phyloP scores from a whole-genome alignment of 2,329 filamentous ascomycete species.

The Phialemonium atrogriseum region DNA sequence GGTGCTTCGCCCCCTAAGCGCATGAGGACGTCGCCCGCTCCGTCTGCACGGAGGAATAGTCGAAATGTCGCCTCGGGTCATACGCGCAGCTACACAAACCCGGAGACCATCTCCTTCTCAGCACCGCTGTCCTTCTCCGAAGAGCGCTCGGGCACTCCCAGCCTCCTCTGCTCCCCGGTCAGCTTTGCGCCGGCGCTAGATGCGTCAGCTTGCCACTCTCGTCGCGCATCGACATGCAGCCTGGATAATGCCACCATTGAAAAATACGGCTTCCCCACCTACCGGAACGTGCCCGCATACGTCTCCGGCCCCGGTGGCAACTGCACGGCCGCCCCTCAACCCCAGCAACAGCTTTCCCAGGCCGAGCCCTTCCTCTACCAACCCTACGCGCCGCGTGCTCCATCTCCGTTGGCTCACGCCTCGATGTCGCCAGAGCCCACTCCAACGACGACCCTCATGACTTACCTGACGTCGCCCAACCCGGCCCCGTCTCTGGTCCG shows the following conservation, averaged over 20 bases:
- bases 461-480: constrained; percentile 71
- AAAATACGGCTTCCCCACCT: constrained; percentile 76
- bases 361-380: constrained; percentile 39
- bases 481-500: constrained; percentile 76
- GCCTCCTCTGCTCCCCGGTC: constrained; percentile 60
- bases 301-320: constrained; percentile 16
- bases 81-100: constrained; percentile 52
- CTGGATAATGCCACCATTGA: constrained; percentile 58
- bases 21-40: constrained; percentile 42
- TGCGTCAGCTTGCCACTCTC: constrained; percentile 32
- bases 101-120: constrained; percentile 42
- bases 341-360: constrained; percentile 18
- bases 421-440: constrained; percentile 24
- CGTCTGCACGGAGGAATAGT: constrained; percentile 32
- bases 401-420: constrained; percentile 33
- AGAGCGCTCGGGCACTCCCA: constrained; percentile 21
- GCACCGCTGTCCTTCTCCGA: constrained; percentile 31
- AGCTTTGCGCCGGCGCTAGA: constrained; percentile 37
- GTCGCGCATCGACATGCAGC: constrained; percentile 59
- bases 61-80: no score
- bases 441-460: constrained; percentile 61
- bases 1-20: constrained; percentile 45
- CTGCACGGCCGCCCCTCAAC: constrained; percentile 16
- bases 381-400: constrained; percentile 36
- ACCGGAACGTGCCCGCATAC: constrained; percentile 49